Conservation (phyloP, 116 monocot genomes). For the Thalassia testudinum region DNA sequence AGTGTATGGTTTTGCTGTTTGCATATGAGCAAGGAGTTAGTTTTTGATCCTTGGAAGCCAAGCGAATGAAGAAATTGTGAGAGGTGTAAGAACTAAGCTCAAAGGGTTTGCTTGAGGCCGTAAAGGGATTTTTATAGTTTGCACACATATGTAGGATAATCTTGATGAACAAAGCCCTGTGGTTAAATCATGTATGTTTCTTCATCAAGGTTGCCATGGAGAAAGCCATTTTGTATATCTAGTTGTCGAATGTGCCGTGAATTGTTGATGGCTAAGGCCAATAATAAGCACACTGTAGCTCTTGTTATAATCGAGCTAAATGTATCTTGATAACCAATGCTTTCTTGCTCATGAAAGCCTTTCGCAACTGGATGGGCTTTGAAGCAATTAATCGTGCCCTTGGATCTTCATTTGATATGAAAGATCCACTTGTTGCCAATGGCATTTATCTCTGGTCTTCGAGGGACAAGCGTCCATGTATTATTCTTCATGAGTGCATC, state of each 20-base stretch:
- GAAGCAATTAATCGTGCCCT: neutral
- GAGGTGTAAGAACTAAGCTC: too few relatives aligned
- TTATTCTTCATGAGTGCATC: neutral
- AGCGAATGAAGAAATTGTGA: too few relatives aligned
- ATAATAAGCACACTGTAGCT: neutral
- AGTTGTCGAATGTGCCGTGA: neutral
- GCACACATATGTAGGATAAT: neutral
- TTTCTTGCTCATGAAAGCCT: neutral
- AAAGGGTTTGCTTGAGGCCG: too few relatives aligned
- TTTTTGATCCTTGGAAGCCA: too few relatives aligned
- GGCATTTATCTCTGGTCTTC: neutral
- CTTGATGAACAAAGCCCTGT: neutral
- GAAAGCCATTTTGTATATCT: neutral
- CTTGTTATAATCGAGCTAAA: neutral
- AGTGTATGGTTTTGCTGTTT: too few relatives aligned
- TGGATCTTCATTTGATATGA: neutral
- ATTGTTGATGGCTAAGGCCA: neutral
- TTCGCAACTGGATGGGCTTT: neutral
- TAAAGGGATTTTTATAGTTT: too few relatives aligned
- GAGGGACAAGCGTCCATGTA: constrained; percentile 1
- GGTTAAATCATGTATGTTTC: neutral
- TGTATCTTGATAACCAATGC: neutral
- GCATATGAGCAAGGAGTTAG: too few relatives aligned
- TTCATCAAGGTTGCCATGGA: neutral
- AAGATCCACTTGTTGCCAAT: constrained; percentile 3